A percentile compares a stretch with the other conserved stretches of the same genome.
Conservation (phyloP, 1,284 basidiomycete species). For the Pseudozyma tsukubaensis region DNA sequence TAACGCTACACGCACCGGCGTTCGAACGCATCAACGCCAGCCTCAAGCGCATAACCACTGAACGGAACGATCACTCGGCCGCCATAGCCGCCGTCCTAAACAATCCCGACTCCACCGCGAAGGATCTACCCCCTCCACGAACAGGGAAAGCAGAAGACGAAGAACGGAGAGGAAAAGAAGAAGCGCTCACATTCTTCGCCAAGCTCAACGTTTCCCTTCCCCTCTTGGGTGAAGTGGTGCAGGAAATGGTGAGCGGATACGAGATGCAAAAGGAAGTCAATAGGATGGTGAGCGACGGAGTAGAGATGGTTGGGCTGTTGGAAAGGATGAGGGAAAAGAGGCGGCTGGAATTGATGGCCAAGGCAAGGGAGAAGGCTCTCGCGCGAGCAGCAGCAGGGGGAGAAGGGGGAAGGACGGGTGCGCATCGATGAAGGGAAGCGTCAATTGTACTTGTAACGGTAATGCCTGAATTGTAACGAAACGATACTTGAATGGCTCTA, state of each 20-base stretch:
- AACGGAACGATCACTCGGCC: constrained; percentile 63
- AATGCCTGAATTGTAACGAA: not conserved
- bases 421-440: not conserved
- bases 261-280: constrained; percentile 71
- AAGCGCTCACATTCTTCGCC: constrained; percentile 83
- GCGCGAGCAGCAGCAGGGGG: not conserved
- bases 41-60: constrained; percentile 6
- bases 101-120: constrained; percentile 6
- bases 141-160: not conserved
- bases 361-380: constrained; percentile 4
- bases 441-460: constrained; percentile 14
- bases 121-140: constrained; percentile 24
- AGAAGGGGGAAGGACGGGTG: not conserved
- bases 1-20: constrained; percentile 49
- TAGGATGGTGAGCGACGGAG: constrained; percentile 20
- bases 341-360: constrained; percentile 5
- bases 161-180: constrained; percentile 16
- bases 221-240: constrained; percentile 84
- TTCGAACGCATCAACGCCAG: constrained; percentile 30
- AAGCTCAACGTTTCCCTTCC: constrained; percentile 85
- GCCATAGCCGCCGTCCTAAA: constrained; percentile 54
- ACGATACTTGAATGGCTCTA: constrained; percentile 10
- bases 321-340: constrained; percentile 43
- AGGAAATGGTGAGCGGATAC: constrained; percentile 90
- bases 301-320: constrained; percentile 36